phyloP scores from a whole-genome alignment of 2,329 filamentous ascomycete species.

The Sclerotinia minor region DNA sequence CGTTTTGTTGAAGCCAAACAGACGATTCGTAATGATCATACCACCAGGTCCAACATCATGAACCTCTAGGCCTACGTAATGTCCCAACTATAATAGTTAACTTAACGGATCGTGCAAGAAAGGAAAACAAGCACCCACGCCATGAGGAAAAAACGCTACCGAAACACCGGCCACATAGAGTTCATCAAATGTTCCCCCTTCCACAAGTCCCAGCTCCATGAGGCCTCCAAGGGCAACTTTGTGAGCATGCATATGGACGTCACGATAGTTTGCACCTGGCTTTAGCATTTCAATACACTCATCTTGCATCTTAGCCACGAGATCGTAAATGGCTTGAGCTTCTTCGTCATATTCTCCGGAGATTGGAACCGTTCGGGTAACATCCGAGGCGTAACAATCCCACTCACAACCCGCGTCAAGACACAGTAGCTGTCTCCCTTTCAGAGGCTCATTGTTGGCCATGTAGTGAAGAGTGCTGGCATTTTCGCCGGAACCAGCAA shows the following conservation, averaged over 20 bases:
- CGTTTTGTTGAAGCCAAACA: constrained; percentile 26
- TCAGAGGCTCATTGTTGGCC: constrained; percentile 72
- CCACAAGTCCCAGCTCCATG: constrained; percentile 69
- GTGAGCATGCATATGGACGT: constrained; percentile 72
- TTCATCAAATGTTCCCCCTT: constrained; percentile 58
- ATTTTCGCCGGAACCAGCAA: constrained; percentile 80
- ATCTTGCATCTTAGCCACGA: constrained; percentile 80
- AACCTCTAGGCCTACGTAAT: constrained; percentile 66
- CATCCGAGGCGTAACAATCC: constrained; percentile 81
- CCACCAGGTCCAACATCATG: constrained; percentile 55
- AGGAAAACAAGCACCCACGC: constrained; percentile 39
- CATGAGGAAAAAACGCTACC: constrained; percentile 66
- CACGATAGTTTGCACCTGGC: constrained; percentile 69
- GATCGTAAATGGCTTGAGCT: constrained; percentile 69
- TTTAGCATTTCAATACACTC: constrained; percentile 68
- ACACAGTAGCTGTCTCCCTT: constrained; percentile 70
- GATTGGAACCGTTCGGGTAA: constrained; percentile 85
- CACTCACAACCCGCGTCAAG: constrained; percentile 89
- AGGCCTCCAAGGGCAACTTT: constrained; percentile 71
- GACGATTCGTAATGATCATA: constrained; percentile 41
- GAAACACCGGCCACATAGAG: constrained; percentile 55
- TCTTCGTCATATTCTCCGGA: constrained; percentile 68
- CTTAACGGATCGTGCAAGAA: not conserved
- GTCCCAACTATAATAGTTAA: constrained; percentile 25
- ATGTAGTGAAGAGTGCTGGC: constrained; percentile 85